Conservation (phyloP, 805 yeast species). For the Kluyveromyces lactis region DNA sequence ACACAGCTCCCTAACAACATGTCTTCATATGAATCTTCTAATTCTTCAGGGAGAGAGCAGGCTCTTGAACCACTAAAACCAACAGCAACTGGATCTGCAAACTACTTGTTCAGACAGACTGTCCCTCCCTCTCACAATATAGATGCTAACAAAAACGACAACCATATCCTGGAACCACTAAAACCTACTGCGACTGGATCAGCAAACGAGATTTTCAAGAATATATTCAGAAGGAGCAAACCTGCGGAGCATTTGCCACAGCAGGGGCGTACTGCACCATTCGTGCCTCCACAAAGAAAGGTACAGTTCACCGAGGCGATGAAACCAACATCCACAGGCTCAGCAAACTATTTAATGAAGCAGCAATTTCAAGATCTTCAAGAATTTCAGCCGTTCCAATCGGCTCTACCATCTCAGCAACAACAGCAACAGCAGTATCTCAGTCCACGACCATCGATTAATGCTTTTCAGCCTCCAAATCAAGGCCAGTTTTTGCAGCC, state of each 20-base stretch:
- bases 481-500: not conserved
- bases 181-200: slow-evolving; percentile 31
- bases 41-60: slow-evolving; percentile 31
- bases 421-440: not conserved
- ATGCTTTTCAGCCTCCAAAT: not conserved
- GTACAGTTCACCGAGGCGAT: slow-evolving; percentile 16
- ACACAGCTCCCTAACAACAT: not conserved
- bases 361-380: slow-evolving; percentile 9
- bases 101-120: slow-evolving; percentile 25
- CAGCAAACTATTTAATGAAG: slow-evolving; percentile 30
- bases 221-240: slow-evolving; percentile 12
- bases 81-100: slow-evolving; percentile 30
- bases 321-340: slow-evolving; percentile 35
- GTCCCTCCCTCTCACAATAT: slow-evolving; percentile 18
- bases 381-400: slow-evolving; percentile 4
- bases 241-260: slow-evolving; percentile 4
- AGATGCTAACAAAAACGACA: not conserved
- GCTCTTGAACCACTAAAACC: slow-evolving; percentile 27
- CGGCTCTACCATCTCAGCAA: slow-evolving; percentile 1
- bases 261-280: not conserved
- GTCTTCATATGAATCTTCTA: slow-evolving; percentile 54
- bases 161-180: slow-evolving; percentile 20
- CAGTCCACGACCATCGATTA: not conserved
- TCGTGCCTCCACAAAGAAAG: not conserved
- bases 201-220: slow-evolving; percentile 24